Evolutionary conservation across 371 early-diverging fungal species (phyloP), one percentile per base, ranked within the genome.

Genomic region (Mycotypha africana): DNA sequence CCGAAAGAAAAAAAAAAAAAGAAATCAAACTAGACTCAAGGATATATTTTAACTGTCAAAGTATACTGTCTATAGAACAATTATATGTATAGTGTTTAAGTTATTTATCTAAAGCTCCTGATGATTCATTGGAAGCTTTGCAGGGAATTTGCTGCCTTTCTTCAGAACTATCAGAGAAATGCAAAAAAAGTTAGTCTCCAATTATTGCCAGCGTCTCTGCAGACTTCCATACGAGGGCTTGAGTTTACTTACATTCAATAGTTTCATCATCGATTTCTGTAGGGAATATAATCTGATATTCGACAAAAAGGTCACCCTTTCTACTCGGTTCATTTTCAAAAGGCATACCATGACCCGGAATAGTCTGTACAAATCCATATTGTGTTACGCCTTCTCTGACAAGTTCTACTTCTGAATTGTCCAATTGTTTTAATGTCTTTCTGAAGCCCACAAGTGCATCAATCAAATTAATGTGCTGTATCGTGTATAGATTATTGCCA

Each of bases 261-360:
- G 60, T 51, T 15, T 67, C 60, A 14, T 45, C 25, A 38, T 70
- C 67, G 9, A 83, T 47, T 16, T 73, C 49, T 5, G 61, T 65
- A n/a, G 98, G 98, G 78, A 95, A 97, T 15, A 74, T 65, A 28
- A 98, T 80, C 38, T 80, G 81, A 65, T 95, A 97, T 53, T 86
- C 87, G 30, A 97, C 82, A 65, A 81, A 93, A 26, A 98, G 66
- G 61, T 91, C 85, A 21, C 98, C 98, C 45, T 80, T 74, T 33
- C 84, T 70, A 38, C 66, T 64, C 1, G 83, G 77, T 11, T 79
- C 55, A 22, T 82, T 76, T 49, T 75, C 71, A 30, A 58, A 43
- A 4, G 91, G 89, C 89, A 90, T 90, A 31, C 98, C 98, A 65
- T 88, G 81, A n/a, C 82, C 84, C 21, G 61, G 49, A 49, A 95